Percentiles rank a stretch among this genome's conserved stretches.
Conservation (phyloP, 352 stramenopile species). For the Phytophthora pini region DNA sequence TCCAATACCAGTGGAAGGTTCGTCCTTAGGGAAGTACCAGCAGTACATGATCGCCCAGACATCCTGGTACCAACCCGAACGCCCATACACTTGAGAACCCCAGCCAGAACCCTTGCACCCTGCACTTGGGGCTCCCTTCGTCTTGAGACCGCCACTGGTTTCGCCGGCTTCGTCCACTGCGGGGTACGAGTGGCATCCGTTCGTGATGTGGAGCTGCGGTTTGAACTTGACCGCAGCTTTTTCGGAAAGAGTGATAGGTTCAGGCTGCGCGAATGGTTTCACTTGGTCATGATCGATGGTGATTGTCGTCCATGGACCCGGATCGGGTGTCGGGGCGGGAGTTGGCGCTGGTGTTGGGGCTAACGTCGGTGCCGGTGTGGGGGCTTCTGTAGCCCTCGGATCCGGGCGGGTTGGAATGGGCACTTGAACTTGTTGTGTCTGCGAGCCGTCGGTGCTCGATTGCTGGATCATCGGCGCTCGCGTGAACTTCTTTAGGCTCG, state of each 20-base stretch:
- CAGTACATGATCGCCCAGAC: background rate
- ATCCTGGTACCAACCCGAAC: background rate
- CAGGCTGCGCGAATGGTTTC: background rate
- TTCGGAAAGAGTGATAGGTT: background rate
- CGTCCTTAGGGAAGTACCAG: no score
- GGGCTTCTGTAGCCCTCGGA: constrained; percentile 6
- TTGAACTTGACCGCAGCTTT: background rate
- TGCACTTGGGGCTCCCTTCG: background rate
- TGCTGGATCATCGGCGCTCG: constrained; percentile 5
- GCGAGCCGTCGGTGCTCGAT: no score
- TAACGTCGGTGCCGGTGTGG: background rate
- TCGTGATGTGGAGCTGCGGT: background rate
- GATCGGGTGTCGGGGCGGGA: background rate
- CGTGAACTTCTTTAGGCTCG: constrained; percentile 22
- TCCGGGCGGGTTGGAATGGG: background rate
- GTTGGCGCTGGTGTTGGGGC: background rate
- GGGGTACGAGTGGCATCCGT: background rate
- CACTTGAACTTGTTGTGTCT: no score
- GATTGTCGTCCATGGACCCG: background rate
- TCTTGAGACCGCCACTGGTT: background rate
- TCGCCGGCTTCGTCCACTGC: background rate
- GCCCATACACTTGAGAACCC: background rate
- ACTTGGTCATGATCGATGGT: background rate
- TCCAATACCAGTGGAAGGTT: no score
- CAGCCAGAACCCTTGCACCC: background rate